Conservation (phyloP, 306 rosid genomes). For the Acacia acuminata region DNA sequence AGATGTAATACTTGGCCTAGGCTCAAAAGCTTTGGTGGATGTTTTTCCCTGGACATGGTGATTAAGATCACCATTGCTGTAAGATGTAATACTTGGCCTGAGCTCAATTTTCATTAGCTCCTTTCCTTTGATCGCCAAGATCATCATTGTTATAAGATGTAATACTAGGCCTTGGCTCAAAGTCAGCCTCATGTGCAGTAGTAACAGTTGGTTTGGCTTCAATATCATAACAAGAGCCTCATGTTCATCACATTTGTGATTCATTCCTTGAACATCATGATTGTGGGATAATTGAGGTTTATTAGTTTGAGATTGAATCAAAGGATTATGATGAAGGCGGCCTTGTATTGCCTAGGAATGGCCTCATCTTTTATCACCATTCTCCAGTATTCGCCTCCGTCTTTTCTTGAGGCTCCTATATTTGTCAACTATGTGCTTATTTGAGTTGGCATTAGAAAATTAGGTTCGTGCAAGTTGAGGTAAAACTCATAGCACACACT, state of each 20-base stretch:
- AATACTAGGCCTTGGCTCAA: neutral
- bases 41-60: neutral
- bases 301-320: neutral
- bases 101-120: neutral
- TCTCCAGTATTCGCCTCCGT: conserved; percentile 28
- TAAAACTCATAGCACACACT: too few species aligned
- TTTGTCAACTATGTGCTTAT: neutral
- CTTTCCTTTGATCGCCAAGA: neutral
- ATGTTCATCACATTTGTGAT: neutral
- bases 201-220: neutral
- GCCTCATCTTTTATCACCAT: conserved; percentile 23
- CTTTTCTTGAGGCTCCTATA: neutral
- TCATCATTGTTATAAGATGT: neutral
- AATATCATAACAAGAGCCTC: neutral
- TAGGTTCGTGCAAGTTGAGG: too few species aligned
- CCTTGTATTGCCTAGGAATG: conserved; percentile 10
- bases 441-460: too few species aligned
- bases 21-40: neutral
- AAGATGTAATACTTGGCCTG: neutral
- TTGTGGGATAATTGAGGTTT: neutral
- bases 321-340: neutral
- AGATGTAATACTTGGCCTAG: neutral
- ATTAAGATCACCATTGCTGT: neutral
- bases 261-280: neutral
- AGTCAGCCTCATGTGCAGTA: neutral